Evolutionary conservation across 2,329 filamentous ascomycete genomes (phyloP), one percentile per base, ranked within the genome.

Genomic region (Exophiala dermatitidis): DNA sequence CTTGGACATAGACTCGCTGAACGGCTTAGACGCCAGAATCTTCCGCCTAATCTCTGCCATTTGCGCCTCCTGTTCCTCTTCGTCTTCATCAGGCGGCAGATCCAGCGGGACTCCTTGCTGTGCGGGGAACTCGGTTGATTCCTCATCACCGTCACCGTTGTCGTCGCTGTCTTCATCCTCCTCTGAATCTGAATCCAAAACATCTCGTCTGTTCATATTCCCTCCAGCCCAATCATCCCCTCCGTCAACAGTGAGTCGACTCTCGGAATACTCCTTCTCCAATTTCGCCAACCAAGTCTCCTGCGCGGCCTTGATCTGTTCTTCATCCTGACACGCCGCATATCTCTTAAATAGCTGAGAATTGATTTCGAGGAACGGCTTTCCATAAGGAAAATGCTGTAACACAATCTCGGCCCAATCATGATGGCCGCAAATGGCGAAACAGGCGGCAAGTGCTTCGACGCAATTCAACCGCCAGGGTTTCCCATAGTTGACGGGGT

Each of bases 381-480:
- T 74, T 0, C 93, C 93, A 66, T 98, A 98, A 2, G 84, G 84
- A 65, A 98, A 98, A 1, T 88, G 86, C 59, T 81, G 81, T 30
- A 98, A 72, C 1, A 95, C 82, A 58, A 88, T 81, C 66, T 86
- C 82, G 0, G 93, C 91, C 93, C 93, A 98, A 47, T 96, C 91
- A 4, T 80, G 69, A 65, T 93, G 88, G 3, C 93, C 89, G 64
- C 91, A 97, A 60, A 98, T 98, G 65, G 81, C 88, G 66, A 95
- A 98, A 26, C 88, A 88, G 2, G 93, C 91, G 0, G 90, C 93
- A 44, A 98, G 76, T 3, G 93, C 93, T 74, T 98, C 93, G 31
- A 90, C 93, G 64, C 93, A 98, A 70, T 98, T 98, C 58, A 98
- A 70, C 50, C 90, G 79, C 88, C 90, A 96, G 3, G 93, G 93